phyloP scores from a whole-genome alignment of 2,329 filamentous ascomycete species.

The Pyrenochaeta sp. region DNA sequence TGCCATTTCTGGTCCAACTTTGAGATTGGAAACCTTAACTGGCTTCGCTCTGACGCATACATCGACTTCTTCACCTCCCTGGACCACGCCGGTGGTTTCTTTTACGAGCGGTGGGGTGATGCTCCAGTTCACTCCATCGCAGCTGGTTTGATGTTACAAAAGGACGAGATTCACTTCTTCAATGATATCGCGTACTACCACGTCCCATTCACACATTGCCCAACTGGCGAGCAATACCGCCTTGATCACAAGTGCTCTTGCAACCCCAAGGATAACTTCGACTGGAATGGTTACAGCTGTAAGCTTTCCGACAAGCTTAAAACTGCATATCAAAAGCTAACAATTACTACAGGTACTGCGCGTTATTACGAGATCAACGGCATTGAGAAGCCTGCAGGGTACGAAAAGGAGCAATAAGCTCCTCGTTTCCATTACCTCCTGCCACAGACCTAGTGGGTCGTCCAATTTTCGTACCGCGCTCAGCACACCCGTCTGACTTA shows the following conservation, averaged over 20 bases:
- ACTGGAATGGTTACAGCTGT: conserved; percentile 99
- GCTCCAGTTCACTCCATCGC: conserved; percentile 98
- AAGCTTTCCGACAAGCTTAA: conserved; percentile 53
- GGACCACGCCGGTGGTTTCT: conserved; percentile 93
- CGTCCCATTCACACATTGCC: conserved; percentile 97
- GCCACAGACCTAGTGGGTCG: conserved; percentile 6
- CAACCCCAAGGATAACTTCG: conserved; percentile 96
- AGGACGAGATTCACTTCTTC: conserved; percentile 97
- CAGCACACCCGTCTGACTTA: conserved; percentile 36
- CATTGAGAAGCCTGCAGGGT: conserved; percentile 84
- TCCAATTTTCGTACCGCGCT: conserved; percentile 5
- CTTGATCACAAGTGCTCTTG: conserved; percentile 91
- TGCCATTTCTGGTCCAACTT: conserved; percentile 99
- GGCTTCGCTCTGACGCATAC: conserved; percentile 90
- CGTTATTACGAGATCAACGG: conserved; percentile 86
- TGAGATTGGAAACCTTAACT: conserved; percentile 91
- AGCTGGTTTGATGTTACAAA: conserved; percentile 84
- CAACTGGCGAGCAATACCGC: conserved; percentile 84
- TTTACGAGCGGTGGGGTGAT: conserved; percentile 98
- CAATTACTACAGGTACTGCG: conserved; percentile 73
- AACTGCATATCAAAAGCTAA: neutral
- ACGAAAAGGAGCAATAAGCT: conserved; percentile 70
- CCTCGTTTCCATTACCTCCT: conserved; percentile 19
- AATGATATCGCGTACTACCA: conserved; percentile 99
- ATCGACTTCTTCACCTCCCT: conserved; percentile 89